phyloP scores from a whole-genome alignment of 352 stramenopile species.

The Peronospora belbahrii region DNA sequence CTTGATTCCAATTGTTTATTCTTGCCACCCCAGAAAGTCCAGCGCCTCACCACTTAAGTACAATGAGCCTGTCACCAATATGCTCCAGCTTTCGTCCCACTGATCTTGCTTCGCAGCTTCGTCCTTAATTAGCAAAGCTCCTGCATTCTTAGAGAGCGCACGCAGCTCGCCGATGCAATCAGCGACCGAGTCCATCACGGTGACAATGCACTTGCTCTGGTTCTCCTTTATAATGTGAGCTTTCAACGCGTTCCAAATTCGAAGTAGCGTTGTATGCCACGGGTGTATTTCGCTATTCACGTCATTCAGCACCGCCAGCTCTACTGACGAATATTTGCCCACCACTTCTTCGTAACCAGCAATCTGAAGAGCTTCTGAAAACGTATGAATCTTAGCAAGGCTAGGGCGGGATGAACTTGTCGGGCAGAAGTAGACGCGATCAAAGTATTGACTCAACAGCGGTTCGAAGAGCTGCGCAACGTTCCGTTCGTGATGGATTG shows the following conservation, averaged over 20 bases:
- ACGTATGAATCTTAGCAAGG: constrained; percentile 56
- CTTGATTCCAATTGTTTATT: constrained; percentile 22
- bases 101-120: constrained; percentile 3
- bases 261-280: constrained; percentile 52
- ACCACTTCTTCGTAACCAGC: constrained; percentile 34
- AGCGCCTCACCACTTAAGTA: constrained; percentile 65
- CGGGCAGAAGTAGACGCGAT: constrained; percentile 71
- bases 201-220: constrained; percentile 21
- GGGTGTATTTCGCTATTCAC: constrained; percentile 35
- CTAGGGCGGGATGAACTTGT: constrained; percentile 57
- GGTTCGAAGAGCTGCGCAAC: constrained; percentile 56
- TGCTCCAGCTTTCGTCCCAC: constrained; percentile 37
- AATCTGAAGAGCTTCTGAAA: constrained; percentile 48
- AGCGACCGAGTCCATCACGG: constrained; percentile 46
- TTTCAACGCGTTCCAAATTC: constrained; percentile 47
- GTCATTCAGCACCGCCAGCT: constrained; percentile 35
- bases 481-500: constrained; percentile 80
- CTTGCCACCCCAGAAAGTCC: constrained; percentile 52
- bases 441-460: constrained; percentile 52
- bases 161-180: constrained; percentile 58
- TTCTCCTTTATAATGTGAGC: constrained; percentile 28
- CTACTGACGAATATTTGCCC: constrained; percentile 31
- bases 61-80: constrained; percentile 71
- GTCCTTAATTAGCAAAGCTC: constrained; percentile 8
- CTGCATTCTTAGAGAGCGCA: constrained; percentile 15